These are phyloP conservation scores for Evernia prunastri DNA, from an alignment of 495 filamentous ascomycete genomes.

Conservation along the genomic window DNA sequence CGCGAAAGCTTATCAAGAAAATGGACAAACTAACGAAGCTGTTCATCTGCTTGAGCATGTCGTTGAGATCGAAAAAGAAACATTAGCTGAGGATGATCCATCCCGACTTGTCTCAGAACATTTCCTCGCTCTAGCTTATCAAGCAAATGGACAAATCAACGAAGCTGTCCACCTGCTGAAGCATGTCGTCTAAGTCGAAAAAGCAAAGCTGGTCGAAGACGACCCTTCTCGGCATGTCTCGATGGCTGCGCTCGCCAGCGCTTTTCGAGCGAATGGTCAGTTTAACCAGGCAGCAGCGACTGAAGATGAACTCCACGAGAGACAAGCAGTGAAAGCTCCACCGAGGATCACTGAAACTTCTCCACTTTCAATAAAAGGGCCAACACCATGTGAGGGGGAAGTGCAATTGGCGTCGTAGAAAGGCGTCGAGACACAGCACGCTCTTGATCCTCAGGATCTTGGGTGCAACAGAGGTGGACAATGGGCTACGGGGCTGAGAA, in stretches of 20 bases:
- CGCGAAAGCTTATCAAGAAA: constrained; percentile 29
- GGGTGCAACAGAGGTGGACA: too few relatives aligned
- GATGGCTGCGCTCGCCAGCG: neutral
- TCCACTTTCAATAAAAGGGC: too few relatives aligned
- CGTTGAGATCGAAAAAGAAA: neutral
- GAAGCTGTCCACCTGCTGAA: neutral
- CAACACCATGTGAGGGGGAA: too few relatives aligned
- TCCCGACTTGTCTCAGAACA: neutral
- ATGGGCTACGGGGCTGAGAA: too few relatives aligned
- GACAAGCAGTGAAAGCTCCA: too few relatives aligned
- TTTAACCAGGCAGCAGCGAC: too few relatives aligned
- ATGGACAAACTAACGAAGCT: constrained; percentile 18
- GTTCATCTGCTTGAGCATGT: neutral
- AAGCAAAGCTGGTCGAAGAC: neutral
- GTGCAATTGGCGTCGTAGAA: too few relatives aligned
- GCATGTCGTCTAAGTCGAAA: neutral
- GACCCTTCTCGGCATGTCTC: neutral
- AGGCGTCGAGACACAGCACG: too few relatives aligned
- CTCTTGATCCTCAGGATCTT: too few relatives aligned
- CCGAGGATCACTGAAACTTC: too few relatives aligned
- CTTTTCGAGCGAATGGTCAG: neutral
- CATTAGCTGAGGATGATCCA: neutral
- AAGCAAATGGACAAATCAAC: neutral
- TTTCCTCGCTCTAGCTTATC: neutral
- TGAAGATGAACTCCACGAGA: too few relatives aligned